These are phyloP conservation scores for Lachancea mirantina DNA, from an alignment of 805 yeast genomes.

Conservation along the genomic window DNA sequence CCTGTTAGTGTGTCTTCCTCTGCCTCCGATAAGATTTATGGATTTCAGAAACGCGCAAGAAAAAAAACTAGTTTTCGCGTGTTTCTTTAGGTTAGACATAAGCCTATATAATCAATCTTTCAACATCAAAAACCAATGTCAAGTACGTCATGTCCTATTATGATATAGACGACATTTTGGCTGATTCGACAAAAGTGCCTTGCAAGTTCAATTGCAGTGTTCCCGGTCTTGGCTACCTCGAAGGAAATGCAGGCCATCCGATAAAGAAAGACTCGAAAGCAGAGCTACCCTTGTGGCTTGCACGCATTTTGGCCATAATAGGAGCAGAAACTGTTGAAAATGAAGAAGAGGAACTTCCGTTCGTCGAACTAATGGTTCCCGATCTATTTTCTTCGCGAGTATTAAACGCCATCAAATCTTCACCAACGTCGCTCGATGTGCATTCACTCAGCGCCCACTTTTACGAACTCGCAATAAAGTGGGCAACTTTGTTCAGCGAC, in stretches of 20 bases:
- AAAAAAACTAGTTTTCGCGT: background rate
- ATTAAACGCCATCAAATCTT: conserved; percentile 74
- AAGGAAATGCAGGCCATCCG: conserved; percentile 64
- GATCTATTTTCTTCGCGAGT: conserved; percentile 58
- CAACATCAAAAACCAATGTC: no score
- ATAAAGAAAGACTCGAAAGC: conserved; percentile 50
- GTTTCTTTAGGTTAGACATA: no score
- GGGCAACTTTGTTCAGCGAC: conserved; percentile 71
- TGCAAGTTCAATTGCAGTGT: conserved; percentile 69
- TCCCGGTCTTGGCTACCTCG: conserved; percentile 84
- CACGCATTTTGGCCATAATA: conserved; percentile 61
- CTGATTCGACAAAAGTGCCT: conserved; percentile 69
- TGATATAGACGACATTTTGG: conserved; percentile 68
- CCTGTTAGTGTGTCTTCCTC: no score
- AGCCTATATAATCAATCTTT: no score
- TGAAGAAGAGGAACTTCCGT: conserved; percentile 36
- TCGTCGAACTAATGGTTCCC: conserved; percentile 65
- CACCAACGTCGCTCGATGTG: conserved; percentile 57
- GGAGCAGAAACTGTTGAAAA: conserved; percentile 24
- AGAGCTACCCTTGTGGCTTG: conserved; percentile 86
- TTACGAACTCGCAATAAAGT: conserved; percentile 62
- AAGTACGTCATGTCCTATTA: conserved; percentile 55
- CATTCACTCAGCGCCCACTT: conserved; percentile 60
- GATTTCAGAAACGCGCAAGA: no score
- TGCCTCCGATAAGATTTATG: no score